These are phyloP conservation scores for Solanum chilense DNA, from an alignment of 257 asterid genomes.

Conservation along the genomic window DNA sequence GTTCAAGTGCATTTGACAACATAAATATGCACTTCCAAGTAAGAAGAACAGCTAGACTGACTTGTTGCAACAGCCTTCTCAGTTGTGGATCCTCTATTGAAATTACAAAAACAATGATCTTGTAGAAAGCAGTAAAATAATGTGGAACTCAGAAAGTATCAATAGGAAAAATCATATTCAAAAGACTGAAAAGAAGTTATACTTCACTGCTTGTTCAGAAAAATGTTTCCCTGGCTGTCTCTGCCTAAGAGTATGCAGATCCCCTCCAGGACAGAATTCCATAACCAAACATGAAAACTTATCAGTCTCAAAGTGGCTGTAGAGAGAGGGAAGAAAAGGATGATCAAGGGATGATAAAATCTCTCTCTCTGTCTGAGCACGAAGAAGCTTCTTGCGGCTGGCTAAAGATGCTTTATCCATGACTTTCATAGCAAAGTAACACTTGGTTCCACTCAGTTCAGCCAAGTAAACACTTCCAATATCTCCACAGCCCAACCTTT, in stretches of 20 bases:
- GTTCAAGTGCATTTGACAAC: background rate
- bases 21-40: background rate
- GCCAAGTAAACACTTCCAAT: constrained; percentile 77
- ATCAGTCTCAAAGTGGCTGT: constrained; percentile 67
- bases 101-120: background rate
- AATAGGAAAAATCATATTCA: background rate
- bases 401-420: constrained; percentile 82
- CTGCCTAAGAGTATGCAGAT: constrained; percentile 59
- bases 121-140: background rate
- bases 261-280: constrained; percentile 86
- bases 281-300: constrained; percentile 66
- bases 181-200: constrained; percentile 2
- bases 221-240: constrained; percentile 64
- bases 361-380: constrained; percentile 83
- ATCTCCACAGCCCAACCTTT: constrained; percentile 77
- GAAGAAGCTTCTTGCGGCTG: constrained; percentile 62
- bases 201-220: constrained; percentile 68
- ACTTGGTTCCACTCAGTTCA: constrained; percentile 51
- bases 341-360: constrained; percentile 64
- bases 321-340: constrained; percentile 69
- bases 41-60: background rate
- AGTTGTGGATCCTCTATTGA: background rate
- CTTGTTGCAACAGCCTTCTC: background rate
- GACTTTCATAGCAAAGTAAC: constrained; percentile 69
- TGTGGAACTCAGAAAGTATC: background rate